Evolutionary conservation across 1,139 yeast genomes (phyloP), one percentile per base, ranked within the genome.

Genomic region (Taphrina populina): DNA sequence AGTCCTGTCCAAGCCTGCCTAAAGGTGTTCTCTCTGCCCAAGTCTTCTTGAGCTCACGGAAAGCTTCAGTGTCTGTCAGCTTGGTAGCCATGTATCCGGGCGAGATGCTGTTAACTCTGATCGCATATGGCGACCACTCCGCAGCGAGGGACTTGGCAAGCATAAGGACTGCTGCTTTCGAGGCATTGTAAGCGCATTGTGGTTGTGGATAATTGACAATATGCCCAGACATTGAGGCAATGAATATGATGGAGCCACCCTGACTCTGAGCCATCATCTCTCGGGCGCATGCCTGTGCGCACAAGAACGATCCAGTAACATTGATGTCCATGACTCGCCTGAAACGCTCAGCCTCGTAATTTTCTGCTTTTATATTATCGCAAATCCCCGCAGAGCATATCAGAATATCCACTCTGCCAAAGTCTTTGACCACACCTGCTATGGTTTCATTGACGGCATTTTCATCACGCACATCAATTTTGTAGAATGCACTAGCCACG

Each of bases 201-300:
- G 79, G 71, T 70, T 88, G 95, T 11, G 96, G 96, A 60, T 83
- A 79, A 70, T 88, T 88, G 62, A 84, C 95, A 64, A 88, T 83
- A 69, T 82, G 84, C 24, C 92, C 96, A 33, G 95, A 84, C 88
- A 88, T 88, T 37, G 95, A 84, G 11, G 95, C 94, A 21, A 96
- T 88, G 68, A 86, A 78, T 65, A 88, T 79, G 63, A 88, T 75
- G 1, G 94, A 83, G 29, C 96, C 96, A 59, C 60, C 62, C n/a
- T 49, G 54, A 17, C 84, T 83, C 62, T 84, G 80, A 72, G 80
- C 73, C 70, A 80, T 78, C 76, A 88, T 88, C 62, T 83, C 74
- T 62, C 76, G 73, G 54, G 95, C 96, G 56, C 82, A 81, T 41
- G 72, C 70, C 71, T 82, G 84, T 62, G 92, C 84, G 66, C 85